Evolutionary conservation across 192 early-diverging fungal species (phyloP).

Genomic region (Coemansia sp.): DNA sequence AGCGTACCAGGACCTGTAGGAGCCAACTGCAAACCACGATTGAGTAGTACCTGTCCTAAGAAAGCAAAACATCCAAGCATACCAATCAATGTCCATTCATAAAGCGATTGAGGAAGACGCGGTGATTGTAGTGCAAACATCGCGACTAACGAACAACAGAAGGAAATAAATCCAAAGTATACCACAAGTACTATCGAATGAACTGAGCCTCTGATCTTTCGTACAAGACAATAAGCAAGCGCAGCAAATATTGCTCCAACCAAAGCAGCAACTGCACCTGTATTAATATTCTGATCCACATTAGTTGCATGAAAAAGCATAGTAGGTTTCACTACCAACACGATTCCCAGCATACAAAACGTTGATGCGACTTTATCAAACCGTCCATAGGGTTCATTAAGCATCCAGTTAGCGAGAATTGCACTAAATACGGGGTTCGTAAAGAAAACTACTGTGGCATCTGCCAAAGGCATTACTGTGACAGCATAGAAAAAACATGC

Average conservation of each 20-base stretch:
- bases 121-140: conserved; percentile 37
- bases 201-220: conserved; percentile 67
- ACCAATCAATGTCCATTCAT: conserved; percentile 55
- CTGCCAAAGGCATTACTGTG: conserved; percentile 66
- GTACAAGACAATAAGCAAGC: conserved; percentile 68
- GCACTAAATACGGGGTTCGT: conserved; percentile 76
- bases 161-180: conserved; percentile 70
- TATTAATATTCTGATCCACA: conserved; percentile 9
- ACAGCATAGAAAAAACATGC: conserved; percentile 71
- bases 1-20: conserved; percentile 71
- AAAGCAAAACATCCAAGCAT: conserved; percentile 64
- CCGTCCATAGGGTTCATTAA: conserved; percentile 63
- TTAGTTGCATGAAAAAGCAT: conserved; percentile 38
- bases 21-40: conserved; percentile 72
- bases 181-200: conserved; percentile 78
- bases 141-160: conserved; percentile 49
- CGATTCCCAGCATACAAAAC: conserved; percentile 62
- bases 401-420: conserved; percentile 59
- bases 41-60: conserved; percentile 71
- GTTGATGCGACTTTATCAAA: conserved; percentile 59
- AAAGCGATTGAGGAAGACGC: conserved; percentile 29
- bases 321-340: conserved; percentile 61
- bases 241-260: conserved; percentile 62
- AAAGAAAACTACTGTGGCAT: conserved; percentile 79
- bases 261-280: conserved; percentile 55